Evolutionary conservation across 2,329 filamentous ascomycete genomes (phyloP).

Genomic region (Bipolaris sorokiniana): DNA sequence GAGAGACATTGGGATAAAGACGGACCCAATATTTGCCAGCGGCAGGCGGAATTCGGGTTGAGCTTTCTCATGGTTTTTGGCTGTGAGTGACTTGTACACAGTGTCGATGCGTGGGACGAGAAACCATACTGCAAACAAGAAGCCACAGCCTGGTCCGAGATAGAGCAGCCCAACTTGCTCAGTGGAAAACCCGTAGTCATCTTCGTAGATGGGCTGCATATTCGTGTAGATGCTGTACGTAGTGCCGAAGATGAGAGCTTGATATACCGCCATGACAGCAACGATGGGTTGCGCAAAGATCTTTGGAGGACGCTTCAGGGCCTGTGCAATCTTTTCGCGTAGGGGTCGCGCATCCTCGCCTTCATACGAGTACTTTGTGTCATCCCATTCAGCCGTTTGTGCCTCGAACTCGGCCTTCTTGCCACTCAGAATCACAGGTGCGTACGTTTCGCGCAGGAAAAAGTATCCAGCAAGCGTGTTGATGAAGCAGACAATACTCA

Average conservation of each 20-base stretch:
- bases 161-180: constrained; percentile 56
- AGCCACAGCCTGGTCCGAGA: constrained; percentile 54
- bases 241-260: constrained; percentile 56
- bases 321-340: constrained; percentile 44
- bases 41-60: constrained; percentile 55
- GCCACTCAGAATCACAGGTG: constrained; percentile 49
- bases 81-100: constrained; percentile 54
- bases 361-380: constrained; percentile 50
- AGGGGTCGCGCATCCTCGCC: constrained; percentile 52
- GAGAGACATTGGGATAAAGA: constrained; percentile 52
- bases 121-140: constrained; percentile 54
- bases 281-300: constrained; percentile 57
- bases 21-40: constrained; percentile 54
- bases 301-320: constrained; percentile 50
- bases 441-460: constrained; percentile 54
- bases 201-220: constrained; percentile 55
- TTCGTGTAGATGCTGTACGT: constrained; percentile 58
- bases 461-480: constrained; percentile 53
- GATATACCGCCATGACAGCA: constrained; percentile 54
- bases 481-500: constrained; percentile 51
- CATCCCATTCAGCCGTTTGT: constrained; percentile 27
- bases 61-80: constrained; percentile 49
- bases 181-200: constrained; percentile 54
- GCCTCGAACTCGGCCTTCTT: constrained; percentile 47
- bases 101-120: constrained; percentile 56